These are phyloP conservation scores for Abelmoschus esculentus DNA, from an alignment of 345 rosid genomes.

Conservation along the genomic window DNA sequence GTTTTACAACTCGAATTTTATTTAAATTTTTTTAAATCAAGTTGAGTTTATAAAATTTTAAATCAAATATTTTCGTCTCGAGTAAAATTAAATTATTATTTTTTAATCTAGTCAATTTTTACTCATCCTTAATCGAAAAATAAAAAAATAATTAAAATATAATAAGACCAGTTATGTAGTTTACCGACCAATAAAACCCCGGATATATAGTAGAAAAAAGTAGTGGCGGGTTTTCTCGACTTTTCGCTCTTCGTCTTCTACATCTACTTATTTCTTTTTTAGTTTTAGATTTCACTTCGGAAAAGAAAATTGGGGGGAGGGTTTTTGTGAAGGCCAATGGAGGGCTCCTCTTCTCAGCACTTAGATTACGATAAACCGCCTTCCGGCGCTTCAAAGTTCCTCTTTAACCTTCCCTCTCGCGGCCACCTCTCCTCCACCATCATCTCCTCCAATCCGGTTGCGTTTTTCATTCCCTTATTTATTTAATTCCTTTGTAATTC, in stretches of 20 bases:
- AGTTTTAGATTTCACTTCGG: too few species aligned
- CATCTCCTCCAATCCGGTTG: constrained; percentile 65
- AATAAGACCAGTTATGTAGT: too few species aligned
- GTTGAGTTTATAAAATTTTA: too few species aligned
- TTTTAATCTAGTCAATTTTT: too few species aligned
- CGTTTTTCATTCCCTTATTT: not conserved
- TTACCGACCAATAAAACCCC: not conserved
- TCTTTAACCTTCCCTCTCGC: constrained; percentile 72
- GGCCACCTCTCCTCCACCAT: constrained; percentile 70
- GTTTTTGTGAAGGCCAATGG: constrained; percentile 44
- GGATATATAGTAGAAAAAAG: not conserved
- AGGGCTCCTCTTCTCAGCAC: constrained; percentile 39
- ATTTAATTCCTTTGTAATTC: not conserved
- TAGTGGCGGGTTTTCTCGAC: not conserved
- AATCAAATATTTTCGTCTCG: too few species aligned
- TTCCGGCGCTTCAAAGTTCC: constrained; percentile 43
- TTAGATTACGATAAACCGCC: constrained; percentile 28
- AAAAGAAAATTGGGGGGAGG: constrained; percentile 11
- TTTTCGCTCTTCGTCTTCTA: not conserved
- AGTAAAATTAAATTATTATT: too few species aligned
- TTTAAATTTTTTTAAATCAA: too few species aligned
- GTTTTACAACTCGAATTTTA: too few species aligned
- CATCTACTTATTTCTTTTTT: not conserved
- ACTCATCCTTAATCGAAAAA: too few species aligned
- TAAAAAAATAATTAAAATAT: too few species aligned